Evolutionary conservation across 1,284 basidiomycete genomes (phyloP).

Genomic region (Boletus sp.): DNA sequence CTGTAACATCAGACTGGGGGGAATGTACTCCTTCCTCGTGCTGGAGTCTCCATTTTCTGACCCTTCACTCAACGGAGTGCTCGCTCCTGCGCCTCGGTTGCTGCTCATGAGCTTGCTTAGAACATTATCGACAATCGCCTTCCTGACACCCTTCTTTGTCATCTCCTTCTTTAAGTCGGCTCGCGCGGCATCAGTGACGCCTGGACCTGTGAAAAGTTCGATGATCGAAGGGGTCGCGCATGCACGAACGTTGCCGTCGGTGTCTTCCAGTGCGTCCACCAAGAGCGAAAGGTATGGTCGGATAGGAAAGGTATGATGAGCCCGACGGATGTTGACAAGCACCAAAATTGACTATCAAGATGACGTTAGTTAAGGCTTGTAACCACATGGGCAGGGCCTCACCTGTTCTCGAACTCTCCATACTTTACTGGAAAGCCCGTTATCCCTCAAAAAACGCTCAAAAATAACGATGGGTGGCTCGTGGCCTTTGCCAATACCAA

Average conservation of each 20-base stretch:
- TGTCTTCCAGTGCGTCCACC: conserved; percentile 85
- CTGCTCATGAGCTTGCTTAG: conserved; percentile 54
- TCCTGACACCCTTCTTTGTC: conserved; percentile 78
- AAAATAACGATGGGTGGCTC: conserved; percentile 76
- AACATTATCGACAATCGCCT: conserved; percentile 75
- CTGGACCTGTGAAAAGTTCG: conserved; percentile 78
- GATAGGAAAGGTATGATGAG: conserved; percentile 73
- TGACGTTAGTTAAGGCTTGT: conserved; percentile 1
- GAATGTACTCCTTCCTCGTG: conserved; percentile 56
- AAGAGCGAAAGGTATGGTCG: conserved; percentile 78
- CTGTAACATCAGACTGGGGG: conserved; percentile 66
- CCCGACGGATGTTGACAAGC: conserved; percentile 64
- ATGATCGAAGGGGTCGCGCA: conserved; percentile 79
- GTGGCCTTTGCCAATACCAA: conserved; percentile 63
- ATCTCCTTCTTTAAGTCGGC: conserved; percentile 93
- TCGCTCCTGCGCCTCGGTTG: conserved; percentile 35
- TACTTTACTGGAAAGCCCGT: conserved; percentile 71
- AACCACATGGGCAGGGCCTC: conserved; percentile 22
- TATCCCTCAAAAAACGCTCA: conserved; percentile 72
- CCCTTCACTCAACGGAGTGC: conserved; percentile 48
- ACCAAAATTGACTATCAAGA: conserved; percentile 54
- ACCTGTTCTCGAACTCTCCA: conserved; percentile 84
- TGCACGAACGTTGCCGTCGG: conserved; percentile 85
- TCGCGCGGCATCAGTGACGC: conserved; percentile 80
- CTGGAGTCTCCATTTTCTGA: conserved; percentile 56